A percentile compares a stretch with the other conserved stretches of the same genome.
Conservation (phyloP, 2,329 filamentous ascomycete species). For the Cladophialophora carrionii region DNA sequence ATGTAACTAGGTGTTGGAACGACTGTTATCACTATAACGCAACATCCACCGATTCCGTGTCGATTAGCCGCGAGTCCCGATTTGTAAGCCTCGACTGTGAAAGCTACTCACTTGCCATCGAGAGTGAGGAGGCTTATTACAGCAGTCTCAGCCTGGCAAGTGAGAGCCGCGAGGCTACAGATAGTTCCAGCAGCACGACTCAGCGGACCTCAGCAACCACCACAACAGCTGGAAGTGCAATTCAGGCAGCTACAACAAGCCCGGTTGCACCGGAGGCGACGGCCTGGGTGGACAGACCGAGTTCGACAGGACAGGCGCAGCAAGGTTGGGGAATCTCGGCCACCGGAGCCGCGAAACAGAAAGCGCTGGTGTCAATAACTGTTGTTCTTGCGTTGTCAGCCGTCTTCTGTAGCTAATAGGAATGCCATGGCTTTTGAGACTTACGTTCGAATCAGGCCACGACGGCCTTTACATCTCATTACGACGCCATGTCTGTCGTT, state of each 20-base stretch:
- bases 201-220: neutral
- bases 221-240: neutral
- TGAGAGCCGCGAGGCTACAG: neutral
- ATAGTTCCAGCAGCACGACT: neutral
- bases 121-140: neutral
- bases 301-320: neutral
- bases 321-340: neutral
- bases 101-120: neutral
- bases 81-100: neutral
- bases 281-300: neutral
- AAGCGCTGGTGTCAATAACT: neutral
- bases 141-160: neutral
- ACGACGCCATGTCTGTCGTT: neutral
- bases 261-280: neutral
- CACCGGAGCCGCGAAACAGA: neutral
- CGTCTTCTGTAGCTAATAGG: neutral
- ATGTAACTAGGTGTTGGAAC: neutral
- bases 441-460: too few species aligned
- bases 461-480: too few species aligned
- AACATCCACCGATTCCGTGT: neutral
- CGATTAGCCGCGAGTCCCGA: neutral
- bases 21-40: neutral
- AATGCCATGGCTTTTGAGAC: too few species aligned
- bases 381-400: neutral
- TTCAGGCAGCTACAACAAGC: neutral